phyloP scores from a whole-genome alignment of 2,329 filamentous ascomycete genomes.

The Apiospora arundinis region DNA sequence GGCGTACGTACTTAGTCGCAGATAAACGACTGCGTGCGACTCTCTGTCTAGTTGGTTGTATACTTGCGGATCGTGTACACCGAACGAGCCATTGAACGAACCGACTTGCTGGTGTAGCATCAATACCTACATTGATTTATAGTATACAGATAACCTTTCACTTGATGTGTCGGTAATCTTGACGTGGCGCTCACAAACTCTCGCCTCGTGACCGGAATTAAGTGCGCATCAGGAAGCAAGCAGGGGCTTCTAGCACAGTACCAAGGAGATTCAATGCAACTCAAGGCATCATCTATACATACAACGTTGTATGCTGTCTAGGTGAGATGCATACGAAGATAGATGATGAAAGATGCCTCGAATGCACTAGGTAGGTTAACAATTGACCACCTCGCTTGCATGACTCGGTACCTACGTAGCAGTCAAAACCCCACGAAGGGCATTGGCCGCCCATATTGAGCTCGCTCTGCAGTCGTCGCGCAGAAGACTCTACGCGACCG shows the following conservation, averaged over 20 bases:
- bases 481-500: not conserved
- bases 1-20: not conserved
- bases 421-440: not conserved
- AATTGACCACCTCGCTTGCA: constrained; percentile 6
- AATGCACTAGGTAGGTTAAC: not conserved
- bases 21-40: constrained; percentile 5
- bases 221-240: not conserved
- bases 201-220: not conserved
- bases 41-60: not conserved
- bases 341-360: not conserved
- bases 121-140: not conserved
- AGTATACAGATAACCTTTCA: not conserved
- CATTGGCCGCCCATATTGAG: not conserved
- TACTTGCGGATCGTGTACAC: constrained; percentile 11
- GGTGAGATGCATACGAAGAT: not conserved
- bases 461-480: constrained; percentile 1
- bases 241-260: not conserved
- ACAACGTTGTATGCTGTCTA: not conserved
- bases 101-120: not conserved
- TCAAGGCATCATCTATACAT: not conserved
- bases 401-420: constrained; percentile 4
- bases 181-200: constrained; percentile 9
- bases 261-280: constrained; percentile 11
- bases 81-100: not conserved
- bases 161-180: not conserved